Evolutionary conservation across 1,284 basidiomycete genomes (phyloP), one percentile per base, ranked within the genome.

Genomic region (Chiua sp.): DNA sequence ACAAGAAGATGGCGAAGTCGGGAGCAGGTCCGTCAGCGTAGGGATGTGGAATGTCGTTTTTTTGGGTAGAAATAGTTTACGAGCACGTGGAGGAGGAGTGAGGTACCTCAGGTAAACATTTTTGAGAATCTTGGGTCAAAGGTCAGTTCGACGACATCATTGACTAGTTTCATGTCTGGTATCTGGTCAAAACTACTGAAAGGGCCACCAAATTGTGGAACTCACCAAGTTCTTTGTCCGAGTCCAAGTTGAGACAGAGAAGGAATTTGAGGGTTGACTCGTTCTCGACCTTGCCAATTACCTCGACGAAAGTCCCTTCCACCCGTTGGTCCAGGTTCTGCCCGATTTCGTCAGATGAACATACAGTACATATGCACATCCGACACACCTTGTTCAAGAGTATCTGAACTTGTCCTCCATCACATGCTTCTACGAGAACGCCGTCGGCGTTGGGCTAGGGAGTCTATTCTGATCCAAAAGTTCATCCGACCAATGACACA

Each of bases 321-420:
- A 88, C 75, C 46, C 79, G 73, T 47, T 79, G 75, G 57, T 80
- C 80, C 86, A 90, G 47, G n/a, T 7, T 16, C 32, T 32, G 30
- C 30, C 30, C 30, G 30, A 53, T 59, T 26, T 51, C n/a, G 10
- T 61, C 30, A 60, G 57, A 32, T 28, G 12, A 20, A 26, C 26
- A 3, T 35, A 47, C 16, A 35, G 28, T n/a, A n/a, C 28, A 33
- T 51, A 52, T 15, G 39, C 20, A 22, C 35, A 46, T 18, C 22
- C 23, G 10, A 65, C 83, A 42, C 63, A 88, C 91, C 54, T 75
- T 69, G 4, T 72, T 64, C 6, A 88, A 74, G 50, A 76, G 75
- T 30, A 94, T 77, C 16, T 80, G 80, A 18, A 96, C 82, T 70
- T 94, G 80, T 0, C 87, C 90, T 2, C 87, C 87, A 69, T 96